Percentiles rank a stretch among this genome's conserved stretches.
These are phyloP conservation scores for Hanseniaspora hatyaiensis DNA, from an alignment of 805 yeast species.

Conservation along the genomic window DNA sequence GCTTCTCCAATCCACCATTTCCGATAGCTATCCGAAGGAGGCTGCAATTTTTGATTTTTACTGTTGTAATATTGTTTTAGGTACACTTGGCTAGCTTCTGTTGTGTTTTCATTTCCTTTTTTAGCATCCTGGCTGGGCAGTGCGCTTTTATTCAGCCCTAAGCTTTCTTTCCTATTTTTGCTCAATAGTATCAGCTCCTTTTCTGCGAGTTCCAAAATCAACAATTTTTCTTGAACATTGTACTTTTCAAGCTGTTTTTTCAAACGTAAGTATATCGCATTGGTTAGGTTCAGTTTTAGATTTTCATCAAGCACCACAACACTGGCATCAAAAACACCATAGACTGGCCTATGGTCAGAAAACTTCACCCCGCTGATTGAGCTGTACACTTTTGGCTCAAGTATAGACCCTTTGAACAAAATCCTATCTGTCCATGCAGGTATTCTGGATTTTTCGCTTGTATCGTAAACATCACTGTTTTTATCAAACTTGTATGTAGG, in stretches of 20 bases:
- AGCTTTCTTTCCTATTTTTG: background rate
- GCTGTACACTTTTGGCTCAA: conserved; percentile 51
- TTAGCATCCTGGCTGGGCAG: background rate
- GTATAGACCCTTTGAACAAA: conserved; percentile 47
- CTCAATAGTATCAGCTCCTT: background rate
- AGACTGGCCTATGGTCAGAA: conserved; percentile 88
- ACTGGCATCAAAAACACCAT: conserved; percentile 52
- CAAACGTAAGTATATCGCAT: conserved; percentile 45
- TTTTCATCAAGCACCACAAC: conserved; percentile 56
- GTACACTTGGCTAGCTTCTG: background rate
- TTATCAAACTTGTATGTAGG: conserved; percentile 95
- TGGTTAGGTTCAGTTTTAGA: conserved; percentile 39
- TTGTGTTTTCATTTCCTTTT: background rate
- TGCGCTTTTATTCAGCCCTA: too few species aligned
- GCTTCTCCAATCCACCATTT: conserved; percentile 94
- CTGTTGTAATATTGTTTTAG: conserved; percentile 24
- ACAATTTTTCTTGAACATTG: conserved; percentile 35
- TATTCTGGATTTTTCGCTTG: conserved; percentile 80
- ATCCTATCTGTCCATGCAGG: conserved; percentile 98
- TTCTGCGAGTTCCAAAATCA: conserved; percentile 52
- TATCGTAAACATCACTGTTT: conserved; percentile 70
- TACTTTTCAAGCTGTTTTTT: conserved; percentile 36
- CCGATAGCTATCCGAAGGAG: conserved; percentile 70
- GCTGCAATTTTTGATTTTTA: conserved; percentile 42
- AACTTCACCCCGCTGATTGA: conserved; percentile 46